Conservation (phyloP, 2,329 filamentous ascomycete genomes). For the Colletotrichum orbiculare region DNA sequence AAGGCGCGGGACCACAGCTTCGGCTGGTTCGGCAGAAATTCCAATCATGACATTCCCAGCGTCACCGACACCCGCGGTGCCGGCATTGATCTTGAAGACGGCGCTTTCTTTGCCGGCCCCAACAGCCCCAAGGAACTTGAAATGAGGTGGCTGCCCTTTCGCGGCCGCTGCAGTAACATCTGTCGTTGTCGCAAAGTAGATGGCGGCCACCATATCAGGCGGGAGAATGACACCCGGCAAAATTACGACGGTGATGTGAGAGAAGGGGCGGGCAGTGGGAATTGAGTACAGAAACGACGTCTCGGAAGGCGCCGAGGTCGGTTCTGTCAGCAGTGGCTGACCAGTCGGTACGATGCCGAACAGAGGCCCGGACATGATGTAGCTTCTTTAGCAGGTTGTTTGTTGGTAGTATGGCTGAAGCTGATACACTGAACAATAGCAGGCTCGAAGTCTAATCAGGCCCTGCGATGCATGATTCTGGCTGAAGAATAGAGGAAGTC, state of each 20-base stretch:
- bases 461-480: too few species aligned
- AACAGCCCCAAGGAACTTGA: conserved; percentile 88
- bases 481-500: too few species aligned
- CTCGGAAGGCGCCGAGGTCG: conserved; percentile 63
- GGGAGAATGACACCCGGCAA: conserved; percentile 83
- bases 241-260: conserved; percentile 89
- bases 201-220: conserved; percentile 81
- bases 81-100: conserved; percentile 79
- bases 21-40: conserved; percentile 81
- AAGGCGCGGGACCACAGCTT: conserved; percentile 77
- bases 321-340: conserved; percentile 65
- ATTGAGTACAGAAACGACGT: conserved; percentile 69
- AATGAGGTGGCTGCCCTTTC: conserved; percentile 64
- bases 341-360: conserved; percentile 72
- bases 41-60: conserved; percentile 76
- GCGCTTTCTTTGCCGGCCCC: conserved; percentile 91
- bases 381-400: neutral
- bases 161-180: conserved; percentile 51
- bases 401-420: neutral
- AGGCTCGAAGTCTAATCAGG: too few species aligned
- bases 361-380: conserved; percentile 55
- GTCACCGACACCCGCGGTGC: conserved; percentile 39
- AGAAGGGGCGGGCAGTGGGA: conserved; percentile 66
- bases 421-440: too few species aligned
- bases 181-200: conserved; percentile 78